Conservation (phyloP, 768 basidiomycete genomes). For the Kwoniella sp. region DNA sequence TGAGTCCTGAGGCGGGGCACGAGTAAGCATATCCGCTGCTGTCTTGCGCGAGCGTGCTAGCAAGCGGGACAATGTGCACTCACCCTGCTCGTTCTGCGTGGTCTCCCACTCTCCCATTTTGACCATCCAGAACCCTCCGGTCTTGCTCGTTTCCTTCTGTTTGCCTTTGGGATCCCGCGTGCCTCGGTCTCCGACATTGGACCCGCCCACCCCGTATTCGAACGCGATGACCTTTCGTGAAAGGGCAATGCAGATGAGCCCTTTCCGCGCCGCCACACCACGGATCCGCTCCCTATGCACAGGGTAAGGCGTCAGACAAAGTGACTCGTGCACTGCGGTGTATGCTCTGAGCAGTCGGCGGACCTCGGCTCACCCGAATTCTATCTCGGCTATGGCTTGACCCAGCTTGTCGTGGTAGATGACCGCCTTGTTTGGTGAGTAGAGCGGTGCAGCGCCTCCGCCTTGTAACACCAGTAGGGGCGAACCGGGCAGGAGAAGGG, state of each 20-base stretch:
- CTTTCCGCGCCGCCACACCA: conserved; percentile 26
- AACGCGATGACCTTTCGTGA: conserved; percentile 36
- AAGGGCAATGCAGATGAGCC: conserved; percentile 36
- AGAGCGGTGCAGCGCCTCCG: conserved; percentile 46
- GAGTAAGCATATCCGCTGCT: not conserved
- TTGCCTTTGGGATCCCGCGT: conserved; percentile 24
- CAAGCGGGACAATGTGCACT: conserved; percentile 4
- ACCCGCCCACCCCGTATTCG: conserved; percentile 30
- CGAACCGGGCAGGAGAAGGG: conserved; percentile 30
- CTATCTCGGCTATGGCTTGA: conserved; percentile 34
- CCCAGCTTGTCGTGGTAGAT: conserved; percentile 46
- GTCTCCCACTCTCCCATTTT: conserved; percentile 50
- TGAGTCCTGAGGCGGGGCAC: conserved; percentile 33
- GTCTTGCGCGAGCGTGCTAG: not conserved
- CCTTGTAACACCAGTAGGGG: conserved; percentile 49
- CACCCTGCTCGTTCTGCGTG: conserved; percentile 43
- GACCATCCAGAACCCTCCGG: conserved; percentile 29
- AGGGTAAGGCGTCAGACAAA: too few relatives aligned
- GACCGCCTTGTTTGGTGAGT: conserved; percentile 50
- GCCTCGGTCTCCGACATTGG: not conserved
- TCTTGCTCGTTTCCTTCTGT: not conserved
- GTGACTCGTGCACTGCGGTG: too few relatives aligned
- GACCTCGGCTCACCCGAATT: conserved; percentile 41
- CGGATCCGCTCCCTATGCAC: conserved; percentile 34
- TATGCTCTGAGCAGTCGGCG: too few relatives aligned